phyloP scores from a whole-genome alignment of 352 stramenopile species.

The Thalassiosira exigua region DNA sequence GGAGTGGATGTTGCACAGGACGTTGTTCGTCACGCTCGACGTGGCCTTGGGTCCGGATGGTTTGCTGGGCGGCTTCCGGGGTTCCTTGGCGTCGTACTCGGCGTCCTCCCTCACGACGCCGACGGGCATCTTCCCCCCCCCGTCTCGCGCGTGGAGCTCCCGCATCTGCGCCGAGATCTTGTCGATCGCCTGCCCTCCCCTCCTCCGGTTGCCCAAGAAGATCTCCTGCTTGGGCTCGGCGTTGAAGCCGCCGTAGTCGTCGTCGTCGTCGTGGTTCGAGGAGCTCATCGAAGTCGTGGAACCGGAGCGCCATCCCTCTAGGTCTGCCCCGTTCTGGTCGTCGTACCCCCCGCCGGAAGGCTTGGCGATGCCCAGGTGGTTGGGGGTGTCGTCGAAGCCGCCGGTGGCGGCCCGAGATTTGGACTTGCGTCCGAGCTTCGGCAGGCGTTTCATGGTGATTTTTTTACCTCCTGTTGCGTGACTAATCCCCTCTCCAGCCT shows the following conservation, averaged over 20 bases:
- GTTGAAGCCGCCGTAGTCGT: slow-evolving; percentile 23
- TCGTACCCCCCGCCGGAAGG: background rate
- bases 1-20: slow-evolving; percentile 45
- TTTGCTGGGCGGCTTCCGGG: slow-evolving; percentile 7
- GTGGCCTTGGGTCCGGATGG: too few species aligned
- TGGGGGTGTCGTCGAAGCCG: background rate
- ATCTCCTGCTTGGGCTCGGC: slow-evolving; percentile 47
- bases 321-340: background rate
- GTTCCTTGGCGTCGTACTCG: background rate
- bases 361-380: slow-evolving; percentile 5
- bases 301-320: background rate
- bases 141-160: slow-evolving; percentile 34
- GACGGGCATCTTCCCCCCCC: background rate
- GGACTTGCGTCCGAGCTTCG: slow-evolving; percentile 4
- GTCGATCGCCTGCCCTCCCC: background rate
- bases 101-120: background rate
- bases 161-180: slow-evolving; percentile 31
- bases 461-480: too few species aligned
- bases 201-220: slow-evolving; percentile 22
- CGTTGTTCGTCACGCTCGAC: slow-evolving; percentile 36
- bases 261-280: background rate
- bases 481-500: too few species aligned
- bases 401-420: background rate
- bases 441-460: background rate
- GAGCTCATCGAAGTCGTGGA: background rate